phyloP scores from a whole-genome alignment of 2,329 filamentous ascomycete species.

The Botrytis sinoallii region DNA sequence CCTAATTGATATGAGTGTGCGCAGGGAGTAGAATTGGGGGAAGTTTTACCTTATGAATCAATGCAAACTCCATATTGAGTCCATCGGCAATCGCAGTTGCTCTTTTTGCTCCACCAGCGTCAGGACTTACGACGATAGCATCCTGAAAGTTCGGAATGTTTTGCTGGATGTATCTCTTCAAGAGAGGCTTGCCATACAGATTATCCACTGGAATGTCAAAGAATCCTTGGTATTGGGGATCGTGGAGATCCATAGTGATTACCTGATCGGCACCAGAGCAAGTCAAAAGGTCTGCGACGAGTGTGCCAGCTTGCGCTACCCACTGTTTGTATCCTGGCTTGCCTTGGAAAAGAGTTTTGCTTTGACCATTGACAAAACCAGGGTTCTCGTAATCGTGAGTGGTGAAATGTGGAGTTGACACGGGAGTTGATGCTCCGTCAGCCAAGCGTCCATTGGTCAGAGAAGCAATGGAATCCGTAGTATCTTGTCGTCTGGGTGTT shows the following conservation, averaged over 20 bases:
- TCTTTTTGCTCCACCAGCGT: constrained; percentile 93
- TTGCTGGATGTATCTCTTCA: constrained; percentile 70
- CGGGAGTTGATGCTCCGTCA: constrained; percentile 29
- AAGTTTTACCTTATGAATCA: constrained; percentile 86
- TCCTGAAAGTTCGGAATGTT: constrained; percentile 77
- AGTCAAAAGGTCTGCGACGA: constrained; percentile 90
- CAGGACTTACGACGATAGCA: constrained; percentile 90
- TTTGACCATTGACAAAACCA: constrained; percentile 47
- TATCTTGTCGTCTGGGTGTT: constrained; percentile 38
- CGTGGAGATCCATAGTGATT: constrained; percentile 96
- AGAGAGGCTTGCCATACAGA: constrained; percentile 77
- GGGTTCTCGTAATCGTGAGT: constrained; percentile 65
- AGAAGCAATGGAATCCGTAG: constrained; percentile 43
- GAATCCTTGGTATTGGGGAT: constrained; percentile 97
- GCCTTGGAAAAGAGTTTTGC: constrained; percentile 63
- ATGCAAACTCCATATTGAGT: constrained; percentile 89
- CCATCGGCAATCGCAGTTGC: constrained; percentile 93
- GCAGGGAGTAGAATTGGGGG: constrained; percentile 34
- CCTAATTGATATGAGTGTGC: constrained; percentile 50
- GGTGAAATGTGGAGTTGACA: constrained; percentile 43
- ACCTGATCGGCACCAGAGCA: constrained; percentile 95
- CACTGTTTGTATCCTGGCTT: constrained; percentile 97
- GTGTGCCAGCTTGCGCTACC: constrained; percentile 94
- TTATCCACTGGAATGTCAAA: constrained; percentile 99
- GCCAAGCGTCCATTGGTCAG: constrained; percentile 31